These are phyloP conservation scores for Bolboschoenoplectus hybrid DNA, from an alignment of 202 grass and related monocot species.

Conservation along the genomic window DNA sequence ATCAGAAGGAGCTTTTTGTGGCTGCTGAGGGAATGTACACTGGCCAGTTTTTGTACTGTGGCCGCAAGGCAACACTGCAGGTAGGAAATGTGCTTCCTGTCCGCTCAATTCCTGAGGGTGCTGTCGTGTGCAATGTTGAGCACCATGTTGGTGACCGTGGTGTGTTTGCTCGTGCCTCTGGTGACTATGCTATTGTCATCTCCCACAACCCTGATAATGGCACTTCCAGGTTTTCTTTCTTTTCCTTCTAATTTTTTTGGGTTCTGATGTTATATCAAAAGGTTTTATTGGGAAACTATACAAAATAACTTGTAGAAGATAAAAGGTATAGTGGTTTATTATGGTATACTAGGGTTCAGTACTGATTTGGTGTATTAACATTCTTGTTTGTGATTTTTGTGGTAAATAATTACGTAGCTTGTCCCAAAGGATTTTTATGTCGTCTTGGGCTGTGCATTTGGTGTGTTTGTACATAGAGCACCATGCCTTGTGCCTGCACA, in stretches of 20 bases:
- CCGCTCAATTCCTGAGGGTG: constrained; percentile 79
- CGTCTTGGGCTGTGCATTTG: neutral
- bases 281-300: neutral
- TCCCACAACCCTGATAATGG: constrained; percentile 94
- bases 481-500: neutral
- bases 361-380: neutral
- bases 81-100: constrained; percentile 86
- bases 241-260: rapidly evolving
- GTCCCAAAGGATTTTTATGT: neutral
- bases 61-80: constrained; percentile 74
- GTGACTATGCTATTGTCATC: constrained; percentile 92
- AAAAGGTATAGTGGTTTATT: too few species aligned
- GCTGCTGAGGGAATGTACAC: constrained; percentile 95
- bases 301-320: neutral
- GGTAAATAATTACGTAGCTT: neutral
- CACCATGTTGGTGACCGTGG: constrained; percentile 93
- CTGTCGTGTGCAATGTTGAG: constrained; percentile 95
- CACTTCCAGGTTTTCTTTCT: constrained; percentile 54
- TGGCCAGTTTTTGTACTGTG: constrained; percentile 92
- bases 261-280: neutral
- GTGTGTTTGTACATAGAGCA: neutral
- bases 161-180: constrained; percentile 72
- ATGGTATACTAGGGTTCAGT: neutral
- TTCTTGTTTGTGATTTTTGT: neutral
- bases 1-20: constrained; percentile 94